Evolutionary conservation across 768 basidiomycete species (phyloP), one percentile per base, ranked within the genome.

Genomic region (Phylloporus arenicola): DNA sequence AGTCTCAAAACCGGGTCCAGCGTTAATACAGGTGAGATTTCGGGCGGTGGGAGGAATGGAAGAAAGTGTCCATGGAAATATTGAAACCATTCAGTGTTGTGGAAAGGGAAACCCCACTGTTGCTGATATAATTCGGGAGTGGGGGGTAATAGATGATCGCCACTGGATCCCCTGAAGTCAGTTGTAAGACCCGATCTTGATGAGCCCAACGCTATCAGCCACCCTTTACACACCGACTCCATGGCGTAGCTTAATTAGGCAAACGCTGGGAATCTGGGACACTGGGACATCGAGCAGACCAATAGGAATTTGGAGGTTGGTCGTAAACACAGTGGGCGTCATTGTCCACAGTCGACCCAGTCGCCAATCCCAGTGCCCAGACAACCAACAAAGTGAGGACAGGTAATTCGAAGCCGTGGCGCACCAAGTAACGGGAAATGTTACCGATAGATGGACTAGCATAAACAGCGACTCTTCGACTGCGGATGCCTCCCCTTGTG

Each of bases 81-180:
- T 57, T 50, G 43, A 60, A 53, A 25, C 55, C 51, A 24, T 60
- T 57, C 11, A 63, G 7, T 27, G 31, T 29, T 11, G 6, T 47
- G 22, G 35, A 41, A 29, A 12, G 43, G 50, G 25, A 42, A 43
- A 1, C 17, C 6, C 4, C 46, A 6, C 20, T 13, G 37, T 48
- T 27, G 39, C 2, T 16, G 16, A 2, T 1, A 20, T 12, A 4
- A 3, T 17, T 6, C 13, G 42, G 45, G 17, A 49, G 42, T 20
- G 61, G 53, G 30, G 55, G 61, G 29, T 58, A 61, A 31, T 45
- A 58, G 24, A 55, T 17, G 14, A 4, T 13, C 14, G 51, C 55
- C 41, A 19, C 37, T 1, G 22, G 31, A n/a, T 43, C 11, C 9
- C 44, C 13, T 14, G 31, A 45, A 7, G 33, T 33, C 4, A 38